A percentile compares a stretch with the other conserved stretches of the same genome.
Conservation (phyloP, 2,329 filamentous ascomycete genomes). For the Cordyceps cicadae region DNA sequence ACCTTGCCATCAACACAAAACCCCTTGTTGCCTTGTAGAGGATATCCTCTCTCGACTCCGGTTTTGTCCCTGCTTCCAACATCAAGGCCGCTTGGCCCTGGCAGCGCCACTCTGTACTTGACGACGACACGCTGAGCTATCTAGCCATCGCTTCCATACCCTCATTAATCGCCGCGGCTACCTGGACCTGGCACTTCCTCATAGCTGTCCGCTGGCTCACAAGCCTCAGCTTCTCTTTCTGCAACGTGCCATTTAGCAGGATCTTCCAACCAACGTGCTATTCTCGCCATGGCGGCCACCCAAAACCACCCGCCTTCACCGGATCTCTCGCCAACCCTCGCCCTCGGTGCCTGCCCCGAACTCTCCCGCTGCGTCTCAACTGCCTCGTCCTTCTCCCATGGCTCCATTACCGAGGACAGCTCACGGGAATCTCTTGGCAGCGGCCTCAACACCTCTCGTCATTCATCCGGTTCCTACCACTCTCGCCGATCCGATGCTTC, state of each 20-base stretch:
- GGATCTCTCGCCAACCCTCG: conserved; percentile 52
- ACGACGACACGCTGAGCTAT: not conserved
- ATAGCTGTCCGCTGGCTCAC: not conserved
- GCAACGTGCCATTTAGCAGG: not conserved
- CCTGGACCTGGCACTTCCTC: not conserved
- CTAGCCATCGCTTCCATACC: not conserved
- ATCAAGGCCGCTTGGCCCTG: not conserved
- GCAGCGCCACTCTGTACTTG: not conserved
- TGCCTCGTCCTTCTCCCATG: conserved; percentile 50
- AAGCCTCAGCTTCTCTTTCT: not conserved
- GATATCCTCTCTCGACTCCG: not conserved
- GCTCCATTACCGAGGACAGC: conserved; percentile 41
- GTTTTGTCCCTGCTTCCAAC: not conserved
- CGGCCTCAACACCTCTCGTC: conserved; percentile 46
- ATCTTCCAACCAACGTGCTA: not conserved
- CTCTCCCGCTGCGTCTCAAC: conserved; percentile 58
- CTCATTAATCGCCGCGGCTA: not conserved
- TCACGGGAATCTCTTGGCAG: conserved; percentile 49
- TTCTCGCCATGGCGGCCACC: conserved; percentile 24
- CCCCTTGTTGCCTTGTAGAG: conserved; percentile 1
- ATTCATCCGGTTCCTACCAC: conserved; percentile 53
- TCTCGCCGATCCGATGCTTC: conserved; percentile 37
- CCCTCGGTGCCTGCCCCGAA: conserved; percentile 49
- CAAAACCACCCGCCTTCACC: conserved; percentile 51
- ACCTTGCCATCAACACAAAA: not conserved